Percentiles rank a stretch among this genome's conserved stretches.
Conservation (phyloP, 31 red algal genomes). For the Asparagopsis taxiformis region DNA sequence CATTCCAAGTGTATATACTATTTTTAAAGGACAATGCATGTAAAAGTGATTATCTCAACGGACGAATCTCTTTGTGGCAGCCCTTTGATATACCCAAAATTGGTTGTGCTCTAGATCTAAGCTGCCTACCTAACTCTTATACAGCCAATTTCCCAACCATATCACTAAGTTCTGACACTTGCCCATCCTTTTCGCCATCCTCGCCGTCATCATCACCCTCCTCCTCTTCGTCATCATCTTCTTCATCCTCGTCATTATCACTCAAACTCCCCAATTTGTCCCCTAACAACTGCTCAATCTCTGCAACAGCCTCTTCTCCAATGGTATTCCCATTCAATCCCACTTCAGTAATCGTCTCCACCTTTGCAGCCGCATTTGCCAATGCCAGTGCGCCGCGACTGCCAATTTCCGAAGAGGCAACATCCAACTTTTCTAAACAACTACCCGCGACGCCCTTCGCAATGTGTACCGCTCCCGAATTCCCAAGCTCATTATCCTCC, state of each 20-base stretch:
- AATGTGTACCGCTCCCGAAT: constrained; percentile 38
- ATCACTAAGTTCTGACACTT: not conserved
- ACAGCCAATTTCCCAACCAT: not conserved
- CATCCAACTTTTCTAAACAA: constrained; percentile 32
- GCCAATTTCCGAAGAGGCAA: constrained; percentile 50
- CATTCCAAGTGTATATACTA: too few species aligned
- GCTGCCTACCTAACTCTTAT: too few species aligned
- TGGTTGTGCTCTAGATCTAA: too few species aligned
- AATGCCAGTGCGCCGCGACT: constrained; percentile 62
- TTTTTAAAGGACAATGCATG: too few species aligned
- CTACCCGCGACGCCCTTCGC: constrained; percentile 43
- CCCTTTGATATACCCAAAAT: too few species aligned
- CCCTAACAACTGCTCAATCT: constrained; percentile 41
- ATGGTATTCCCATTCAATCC: constrained; percentile 72
- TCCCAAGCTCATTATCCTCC: constrained; percentile 90
- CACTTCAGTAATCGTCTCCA: constrained; percentile 15
- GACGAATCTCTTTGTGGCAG: too few species aligned
- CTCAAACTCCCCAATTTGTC: constrained; percentile 52
- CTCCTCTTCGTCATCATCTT: constrained; percentile 69
- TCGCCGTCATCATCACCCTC: constrained; percentile 53
- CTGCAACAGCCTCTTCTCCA: constrained; percentile 25
- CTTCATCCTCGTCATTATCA: constrained; percentile 69
- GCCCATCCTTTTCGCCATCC: constrained; percentile 38
- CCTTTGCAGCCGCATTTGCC: constrained; percentile 31
- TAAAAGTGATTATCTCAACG: too few species aligned